Percentiles rank a stretch among this genome's conserved stretches.
Evolutionary conservation across 345 rosid species (phyloP).

Genomic region (Acer campestre): DNA sequence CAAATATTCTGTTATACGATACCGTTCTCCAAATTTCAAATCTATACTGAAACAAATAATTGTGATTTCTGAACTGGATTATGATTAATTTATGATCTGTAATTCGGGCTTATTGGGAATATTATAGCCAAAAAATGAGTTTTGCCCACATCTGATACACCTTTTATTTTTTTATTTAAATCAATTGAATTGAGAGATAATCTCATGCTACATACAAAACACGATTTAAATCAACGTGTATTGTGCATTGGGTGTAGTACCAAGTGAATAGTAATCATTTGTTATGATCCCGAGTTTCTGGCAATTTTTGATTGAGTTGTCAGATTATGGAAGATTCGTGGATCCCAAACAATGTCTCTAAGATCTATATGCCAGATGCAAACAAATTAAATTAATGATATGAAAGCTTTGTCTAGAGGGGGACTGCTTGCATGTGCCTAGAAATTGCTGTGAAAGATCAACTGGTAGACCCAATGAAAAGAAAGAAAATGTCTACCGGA

Average conservation of each 20-base stretch:
- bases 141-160: no score
- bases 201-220: no score
- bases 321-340: conserved; percentile 27
- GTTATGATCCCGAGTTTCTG: conserved; percentile 2
- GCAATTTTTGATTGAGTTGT: conserved; percentile 19
- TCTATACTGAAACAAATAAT: no score
- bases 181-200: no score
- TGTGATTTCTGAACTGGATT: no score
- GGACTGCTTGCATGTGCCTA: conserved; percentile 30
- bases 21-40: no score
- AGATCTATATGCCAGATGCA: conserved; percentile 21
- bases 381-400: conserved; percentile 31
- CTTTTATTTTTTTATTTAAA: no score
- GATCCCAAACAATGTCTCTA: conserved; percentile 11
- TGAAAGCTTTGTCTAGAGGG: conserved; percentile 2
- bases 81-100: no score
- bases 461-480: conserved; percentile 12
- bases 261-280: not conserved
- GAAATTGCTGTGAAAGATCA: conserved; percentile 10
- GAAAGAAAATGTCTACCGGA: not conserved
- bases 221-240: not conserved
- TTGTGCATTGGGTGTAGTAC: not conserved
- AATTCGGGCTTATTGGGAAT: no score
- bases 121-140: no score
- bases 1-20: no score